Conservation (phyloP, 2,329 filamentous ascomycete species). For the Aspergillus japonicus region DNA sequence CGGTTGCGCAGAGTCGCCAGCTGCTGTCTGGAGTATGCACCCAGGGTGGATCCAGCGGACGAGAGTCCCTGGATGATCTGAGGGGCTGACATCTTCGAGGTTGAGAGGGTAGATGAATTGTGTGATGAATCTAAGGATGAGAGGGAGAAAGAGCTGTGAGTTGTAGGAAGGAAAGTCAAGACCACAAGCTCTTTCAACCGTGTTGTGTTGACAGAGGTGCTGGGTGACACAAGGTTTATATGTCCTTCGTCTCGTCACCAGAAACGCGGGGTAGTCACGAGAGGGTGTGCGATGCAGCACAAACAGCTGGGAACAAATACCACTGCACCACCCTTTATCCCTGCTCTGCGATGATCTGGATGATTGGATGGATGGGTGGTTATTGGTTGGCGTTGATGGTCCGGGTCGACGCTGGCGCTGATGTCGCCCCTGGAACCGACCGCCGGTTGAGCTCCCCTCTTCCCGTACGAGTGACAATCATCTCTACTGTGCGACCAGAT, state of each 20-base stretch:
- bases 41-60: conserved; percentile 17
- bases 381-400: conserved; percentile 7
- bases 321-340: conserved; percentile 9
- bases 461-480: background rate
- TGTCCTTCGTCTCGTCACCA: conserved; percentile 14
- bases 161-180: background rate
- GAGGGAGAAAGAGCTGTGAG: background rate
- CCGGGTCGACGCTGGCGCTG: background rate
- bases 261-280: conserved; percentile 25
- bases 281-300: conserved; percentile 5
- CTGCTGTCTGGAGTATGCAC: conserved; percentile 20
- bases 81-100: conserved; percentile 22
- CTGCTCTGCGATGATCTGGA: conserved; percentile 2
- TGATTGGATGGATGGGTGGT: conserved; percentile 11
- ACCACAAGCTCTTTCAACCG: background rate
- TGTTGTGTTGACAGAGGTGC: background rate
- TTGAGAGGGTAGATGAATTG: background rate
- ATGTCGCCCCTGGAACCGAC: background rate
- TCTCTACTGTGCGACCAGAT: background rate
- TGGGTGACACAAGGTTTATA: conserved; percentile 20
- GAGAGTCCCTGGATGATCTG: conserved; percentile 20
- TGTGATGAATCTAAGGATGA: background rate
- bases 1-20: conserved; percentile 19
- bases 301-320: conserved; percentile 1
- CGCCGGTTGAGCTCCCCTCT: background rate